Percentiles rank a stretch among this genome's conserved stretches.
Conservation (phyloP, 1,284 basidiomycete species). For the Golubevia sp. region DNA sequence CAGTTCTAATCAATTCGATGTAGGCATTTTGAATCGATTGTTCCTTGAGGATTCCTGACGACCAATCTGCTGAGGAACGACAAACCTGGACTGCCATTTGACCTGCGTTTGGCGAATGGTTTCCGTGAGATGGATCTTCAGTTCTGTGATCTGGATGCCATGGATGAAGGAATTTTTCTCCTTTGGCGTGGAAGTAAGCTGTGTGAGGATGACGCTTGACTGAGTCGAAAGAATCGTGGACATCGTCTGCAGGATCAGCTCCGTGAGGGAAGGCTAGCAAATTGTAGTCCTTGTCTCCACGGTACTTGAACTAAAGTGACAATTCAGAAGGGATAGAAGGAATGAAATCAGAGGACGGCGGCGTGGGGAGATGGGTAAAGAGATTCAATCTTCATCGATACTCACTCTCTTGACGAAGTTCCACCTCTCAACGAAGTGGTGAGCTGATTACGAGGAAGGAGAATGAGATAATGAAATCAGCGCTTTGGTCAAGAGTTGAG, state of each 20-base stretch:
- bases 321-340: too few species aligned
- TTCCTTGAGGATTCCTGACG: conserved; percentile 77
- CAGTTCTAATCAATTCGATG: conserved; percentile 78
- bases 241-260: conserved; percentile 67
- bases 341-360: too few species aligned
- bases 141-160: conserved; percentile 13
- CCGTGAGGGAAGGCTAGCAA: conserved; percentile 85
- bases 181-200: conserved; percentile 16
- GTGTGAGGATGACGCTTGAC: conserved; percentile 70
- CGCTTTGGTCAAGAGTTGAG: too few species aligned
- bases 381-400: too few species aligned
- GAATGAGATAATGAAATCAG: too few species aligned
- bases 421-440: conserved; percentile 89
- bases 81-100: conserved; percentile 73
- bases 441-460: too few species aligned
- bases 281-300: conserved; percentile 66
- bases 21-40: conserved; percentile 65
- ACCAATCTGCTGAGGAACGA: conserved; percentile 86
- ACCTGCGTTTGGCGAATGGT: conserved; percentile 13
- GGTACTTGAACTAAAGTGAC: conserved; percentile 63
- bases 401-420: conserved; percentile 63
- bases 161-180: conserved; percentile 21
- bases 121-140: conserved; percentile 11
- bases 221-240: conserved; percentile 12
- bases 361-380: too few species aligned